Evolutionary conservation across 164 flowering plant genomes (phyloP), one percentile per base, ranked within the genome.

Genomic region (Saururus chinensis): DNA sequence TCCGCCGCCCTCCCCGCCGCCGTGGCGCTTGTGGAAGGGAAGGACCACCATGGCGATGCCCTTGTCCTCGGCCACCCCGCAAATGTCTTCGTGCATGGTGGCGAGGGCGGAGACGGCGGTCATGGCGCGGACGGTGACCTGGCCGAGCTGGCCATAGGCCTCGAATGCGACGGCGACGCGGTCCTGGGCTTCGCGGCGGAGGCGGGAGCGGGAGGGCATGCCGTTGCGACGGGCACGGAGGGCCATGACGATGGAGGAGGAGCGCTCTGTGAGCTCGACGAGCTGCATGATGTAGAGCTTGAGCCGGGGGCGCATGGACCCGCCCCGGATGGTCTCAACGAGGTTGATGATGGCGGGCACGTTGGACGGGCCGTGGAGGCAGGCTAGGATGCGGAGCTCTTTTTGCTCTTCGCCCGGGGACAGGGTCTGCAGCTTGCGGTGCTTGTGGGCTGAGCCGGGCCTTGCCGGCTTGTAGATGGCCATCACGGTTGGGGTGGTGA

Each of bases 21-120:
- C 51, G 19, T 0, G 6, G 21, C 71, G 76, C 67, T 79, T 87
- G 64, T 84, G 91, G 61, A 88, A 88, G 0, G 93, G 95, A 24
- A 90, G 56, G 41, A 90, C 67, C 37, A 88, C 66, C 79, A 88
- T 67, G 6, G 79, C 58, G 35, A 66, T 88, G 65, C 74, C 62
- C 78, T 90, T 88, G 0, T 68, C 71, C 51, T 82, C 82, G 16
- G 88, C 95, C 59, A 79, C 81, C 53, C 75, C 75, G 77, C 89
- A 86, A 0, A 90, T 74, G 51, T 90, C 96, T 76, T 86, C 88
- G 65, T 91, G 92, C 88, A 91, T 88, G 12, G 80, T 81, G 14
- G 81, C 2, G 56, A 84, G 51, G 0, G 85, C 55, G 0, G 97
- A 88, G 11, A 90, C 71, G 8, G 86, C 83, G 0, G 82, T 90